Base-by-base conservation (phyloP, 108 stramenopile genomes). In the Nitzschia palea region DNA sequence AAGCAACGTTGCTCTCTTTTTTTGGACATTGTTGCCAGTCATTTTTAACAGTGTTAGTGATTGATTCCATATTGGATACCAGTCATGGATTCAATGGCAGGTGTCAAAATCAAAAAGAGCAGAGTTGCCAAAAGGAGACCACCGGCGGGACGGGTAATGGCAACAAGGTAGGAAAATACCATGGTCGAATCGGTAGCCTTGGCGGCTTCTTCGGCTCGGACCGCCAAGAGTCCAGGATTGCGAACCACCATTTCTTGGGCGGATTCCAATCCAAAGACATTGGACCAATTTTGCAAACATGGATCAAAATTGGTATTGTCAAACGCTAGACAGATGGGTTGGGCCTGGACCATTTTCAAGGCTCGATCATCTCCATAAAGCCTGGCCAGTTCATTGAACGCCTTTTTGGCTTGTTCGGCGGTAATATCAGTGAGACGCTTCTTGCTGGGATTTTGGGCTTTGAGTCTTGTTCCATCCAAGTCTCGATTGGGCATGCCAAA, bases 321-420 rank as follows among this genome's bases (percentile, higher is more conserved):
- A 66, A 91, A 93, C 9, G 90, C 87, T 35, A 95, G 63, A 54
- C 81, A 67, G 31, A 75, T 55, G 0, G 95, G 92, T 51, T 86
- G 65, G 29, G 76, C 74, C 69, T 87, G 86, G 48, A 89, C 88
- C 91, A 95, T 95, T 42, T 81, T 65, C 51, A 93, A 35, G 3
- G 94, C 91, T 20, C 79, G 73, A 6, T 92, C 91, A 10, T 86
- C 89, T 45, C 94, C 94, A 62, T 95, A 95, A 3, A 95, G 40
- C 17, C 64, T 73, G 37, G 87, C 91, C 54, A 95, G 65, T 36
- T 76, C 65, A 37, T 73, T 70, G 65, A 93, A 95, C 20, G 77
- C 70, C 1, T 73, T 31, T 6, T 47, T 54, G 12, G 65, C 54
- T 25, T 71, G 63, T 20, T 67, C 44, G 15, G 83, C 76, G 42